Percentiles rank a stretch among this genome's conserved stretches.
These are phyloP conservation scores for Phytophthora nicotianae DNA, from an alignment of 352 stramenopile species.

Conservation along the genomic window DNA sequence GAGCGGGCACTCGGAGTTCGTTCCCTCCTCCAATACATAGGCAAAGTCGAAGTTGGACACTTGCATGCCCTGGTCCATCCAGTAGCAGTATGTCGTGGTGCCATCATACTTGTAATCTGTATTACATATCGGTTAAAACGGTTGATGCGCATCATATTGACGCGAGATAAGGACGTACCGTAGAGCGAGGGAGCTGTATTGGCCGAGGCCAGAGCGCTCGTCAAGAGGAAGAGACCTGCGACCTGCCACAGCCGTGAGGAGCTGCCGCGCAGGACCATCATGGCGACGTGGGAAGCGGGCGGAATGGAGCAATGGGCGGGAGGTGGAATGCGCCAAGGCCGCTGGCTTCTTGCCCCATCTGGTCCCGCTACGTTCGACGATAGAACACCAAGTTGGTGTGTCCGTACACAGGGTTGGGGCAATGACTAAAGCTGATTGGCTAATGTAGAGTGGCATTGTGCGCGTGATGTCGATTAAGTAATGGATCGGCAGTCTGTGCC, in stretches of 20 bases:
- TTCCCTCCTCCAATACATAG: slow-evolving; percentile 60
- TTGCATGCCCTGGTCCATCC: slow-evolving; percentile 73
- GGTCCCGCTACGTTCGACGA: slow-evolving; percentile 23
- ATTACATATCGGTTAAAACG: background rate
- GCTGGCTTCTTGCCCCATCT: slow-evolving; percentile 38
- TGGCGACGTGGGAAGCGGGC: slow-evolving; percentile 13
- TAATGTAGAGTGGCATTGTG: background rate
- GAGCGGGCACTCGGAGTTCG: slow-evolving; percentile 57
- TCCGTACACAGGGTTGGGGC: slow-evolving; percentile 21
- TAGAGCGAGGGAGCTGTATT: slow-evolving; percentile 55
- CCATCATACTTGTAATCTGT: slow-evolving; percentile 79
- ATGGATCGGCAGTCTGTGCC: slow-evolving; percentile 9
- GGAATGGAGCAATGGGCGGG: slow-evolving; percentile 13
- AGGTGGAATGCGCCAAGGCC: slow-evolving; percentile 9
- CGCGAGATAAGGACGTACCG: slow-evolving; percentile 30
- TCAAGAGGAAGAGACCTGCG: slow-evolving; percentile 27
- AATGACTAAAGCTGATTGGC: slow-evolving; percentile 3
- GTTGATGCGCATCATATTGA: slow-evolving; percentile 18
- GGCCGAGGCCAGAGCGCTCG: slow-evolving; percentile 23
- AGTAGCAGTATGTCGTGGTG: slow-evolving; percentile 84
- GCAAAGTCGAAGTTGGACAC: slow-evolving; percentile 75
- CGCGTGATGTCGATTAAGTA: slow-evolving; percentile 6
- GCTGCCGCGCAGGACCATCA: slow-evolving; percentile 36
- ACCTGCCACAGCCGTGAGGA: slow-evolving; percentile 27
- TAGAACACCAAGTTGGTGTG: background rate